Conservation (phyloP, 1,284 basidiomycete species). For the Leccinum pachyderme region DNA sequence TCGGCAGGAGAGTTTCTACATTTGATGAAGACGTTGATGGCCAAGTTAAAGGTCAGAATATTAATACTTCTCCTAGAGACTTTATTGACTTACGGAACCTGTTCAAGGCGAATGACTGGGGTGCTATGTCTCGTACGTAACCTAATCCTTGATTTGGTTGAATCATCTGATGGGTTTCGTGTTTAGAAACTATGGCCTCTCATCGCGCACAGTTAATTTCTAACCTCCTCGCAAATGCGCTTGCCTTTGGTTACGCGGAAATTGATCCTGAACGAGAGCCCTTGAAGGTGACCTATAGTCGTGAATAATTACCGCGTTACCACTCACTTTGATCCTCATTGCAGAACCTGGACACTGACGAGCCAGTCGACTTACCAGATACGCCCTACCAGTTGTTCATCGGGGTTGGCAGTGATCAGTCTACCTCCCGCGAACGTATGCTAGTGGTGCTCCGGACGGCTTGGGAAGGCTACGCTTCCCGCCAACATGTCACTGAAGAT, state of each 20-base stretch:
- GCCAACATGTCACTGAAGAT: constrained; percentile 36
- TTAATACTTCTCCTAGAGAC: not conserved
- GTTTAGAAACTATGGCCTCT: constrained; percentile 52
- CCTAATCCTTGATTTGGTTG: not conserved
- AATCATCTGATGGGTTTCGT: not conserved
- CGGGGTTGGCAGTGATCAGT: constrained; percentile 19
- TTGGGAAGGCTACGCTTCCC: constrained; percentile 34
- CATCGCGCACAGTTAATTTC: constrained; percentile 50
- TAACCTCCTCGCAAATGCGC: constrained; percentile 41
- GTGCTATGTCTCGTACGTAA: constrained; percentile 53
- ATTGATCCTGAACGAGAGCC: constrained; percentile 44
- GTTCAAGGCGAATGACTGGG: constrained; percentile 59
- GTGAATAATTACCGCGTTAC: fast-evolving
- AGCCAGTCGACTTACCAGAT: constrained; percentile 37
- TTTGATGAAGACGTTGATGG: constrained; percentile 62
- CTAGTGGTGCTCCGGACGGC: constrained; percentile 31
- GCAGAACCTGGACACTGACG: constrained; percentile 52
- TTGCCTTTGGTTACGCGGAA: constrained; percentile 48
- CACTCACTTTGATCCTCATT: not conserved
- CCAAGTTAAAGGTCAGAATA: constrained; percentile 54
- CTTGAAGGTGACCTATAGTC: constrained; percentile 41
- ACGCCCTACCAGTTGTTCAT: constrained; percentile 39
- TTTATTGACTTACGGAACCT: not conserved
- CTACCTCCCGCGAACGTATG: constrained; percentile 29
- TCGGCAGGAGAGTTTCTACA: constrained; percentile 55